Conservation (phyloP, 352 stramenopile genomes). For the Poterioochromonas sp. region DNA sequence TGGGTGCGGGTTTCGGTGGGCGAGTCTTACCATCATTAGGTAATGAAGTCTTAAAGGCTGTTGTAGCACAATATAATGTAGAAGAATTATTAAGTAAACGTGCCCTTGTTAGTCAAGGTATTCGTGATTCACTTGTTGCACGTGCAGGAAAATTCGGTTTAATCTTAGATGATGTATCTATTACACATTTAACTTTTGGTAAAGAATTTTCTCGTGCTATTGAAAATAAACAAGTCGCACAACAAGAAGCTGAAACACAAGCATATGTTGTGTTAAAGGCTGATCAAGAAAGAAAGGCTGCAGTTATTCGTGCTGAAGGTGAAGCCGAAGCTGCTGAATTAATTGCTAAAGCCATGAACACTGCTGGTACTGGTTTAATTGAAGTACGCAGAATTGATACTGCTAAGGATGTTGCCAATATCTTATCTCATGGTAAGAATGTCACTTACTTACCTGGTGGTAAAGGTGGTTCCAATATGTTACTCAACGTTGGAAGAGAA, state of each 20-base stretch:
- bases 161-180: slow-evolving; percentile 96
- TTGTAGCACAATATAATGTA: slow-evolving; percentile 96
- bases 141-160: slow-evolving; percentile 93
- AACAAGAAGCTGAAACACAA: slow-evolving; percentile 96
- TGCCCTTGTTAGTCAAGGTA: slow-evolving; percentile 90
- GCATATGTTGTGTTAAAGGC: slow-evolving; percentile 97
- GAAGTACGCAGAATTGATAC: slow-evolving; percentile 99
- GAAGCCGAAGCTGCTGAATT: slow-evolving; percentile 94
- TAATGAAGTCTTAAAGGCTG: slow-evolving; percentile 84
- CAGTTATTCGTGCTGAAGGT: slow-evolving; percentile 75
- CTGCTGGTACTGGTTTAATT: slow-evolving; percentile 93
- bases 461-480: slow-evolving; percentile 42
- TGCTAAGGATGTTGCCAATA: slow-evolving; percentile 97
- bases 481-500: slow-evolving; percentile 53
- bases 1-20: slow-evolving; percentile 94
- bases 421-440: slow-evolving; percentile 89
- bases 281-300: slow-evolving; percentile 90
- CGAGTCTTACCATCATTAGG: slow-evolving; percentile 96
- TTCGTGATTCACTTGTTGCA: slow-evolving; percentile 89
- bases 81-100: slow-evolving; percentile 97
- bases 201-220: slow-evolving; percentile 97
- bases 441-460: slow-evolving; percentile 90
- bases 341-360: slow-evolving; percentile 93
- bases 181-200: slow-evolving; percentile 98
- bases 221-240: slow-evolving; percentile 98